Percentiles rank a stretch among this genome's conserved stretches.
Conservation (phyloP, 2,329 filamentous ascomycete species). For the Pseudohalonectria lignicola region DNA sequence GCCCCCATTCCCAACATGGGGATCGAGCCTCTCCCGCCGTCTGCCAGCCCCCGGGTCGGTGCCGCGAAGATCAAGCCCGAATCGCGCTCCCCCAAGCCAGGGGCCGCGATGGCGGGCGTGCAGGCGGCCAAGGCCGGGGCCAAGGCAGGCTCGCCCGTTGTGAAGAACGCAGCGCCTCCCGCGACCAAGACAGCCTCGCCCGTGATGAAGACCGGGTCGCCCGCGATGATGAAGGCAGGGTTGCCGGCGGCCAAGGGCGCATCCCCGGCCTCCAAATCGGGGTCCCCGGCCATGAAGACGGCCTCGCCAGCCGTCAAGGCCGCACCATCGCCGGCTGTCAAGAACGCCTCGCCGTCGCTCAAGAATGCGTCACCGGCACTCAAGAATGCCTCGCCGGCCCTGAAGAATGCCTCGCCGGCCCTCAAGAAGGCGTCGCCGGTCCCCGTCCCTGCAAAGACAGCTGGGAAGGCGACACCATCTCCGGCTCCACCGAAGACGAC, state of each 20-base stretch:
- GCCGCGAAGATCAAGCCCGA: slow-evolving; percentile 14
- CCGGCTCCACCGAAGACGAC: no score
- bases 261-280: slow-evolving; percentile 5
- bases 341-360: background rate
- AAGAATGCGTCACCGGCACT: slow-evolving; percentile 1
- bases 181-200: background rate
- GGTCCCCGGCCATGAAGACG: slow-evolving; percentile 1
- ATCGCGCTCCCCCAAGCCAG: slow-evolving; percentile 12
- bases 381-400: slow-evolving; percentile 5
- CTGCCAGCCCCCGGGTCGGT: slow-evolving; percentile 7
- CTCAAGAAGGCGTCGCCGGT: slow-evolving; percentile 5
- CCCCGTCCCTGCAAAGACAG: slow-evolving; percentile 6
- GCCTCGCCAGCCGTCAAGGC: slow-evolving; percentile 5
- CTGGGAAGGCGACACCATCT: no score
- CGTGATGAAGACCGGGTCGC: background rate
- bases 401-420: slow-evolving; percentile 2
- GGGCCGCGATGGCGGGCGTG: slow-evolving; percentile 5
- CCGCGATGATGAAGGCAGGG: slow-evolving; percentile 5
- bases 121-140: slow-evolving; percentile 7
- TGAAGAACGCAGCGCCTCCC: slow-evolving; percentile 11
- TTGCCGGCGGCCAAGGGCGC: slow-evolving; percentile 3
- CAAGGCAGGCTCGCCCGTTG: slow-evolving; percentile 11
- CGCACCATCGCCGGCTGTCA: background rate
- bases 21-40: slow-evolving; percentile 22
- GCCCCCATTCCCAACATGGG: slow-evolving; percentile 49